A percentile compares a stretch with the other conserved stretches of the same genome.
Conservation (phyloP, 2,329 filamentous ascomycete species). For the Teratosphaeria gauchensis region DNA sequence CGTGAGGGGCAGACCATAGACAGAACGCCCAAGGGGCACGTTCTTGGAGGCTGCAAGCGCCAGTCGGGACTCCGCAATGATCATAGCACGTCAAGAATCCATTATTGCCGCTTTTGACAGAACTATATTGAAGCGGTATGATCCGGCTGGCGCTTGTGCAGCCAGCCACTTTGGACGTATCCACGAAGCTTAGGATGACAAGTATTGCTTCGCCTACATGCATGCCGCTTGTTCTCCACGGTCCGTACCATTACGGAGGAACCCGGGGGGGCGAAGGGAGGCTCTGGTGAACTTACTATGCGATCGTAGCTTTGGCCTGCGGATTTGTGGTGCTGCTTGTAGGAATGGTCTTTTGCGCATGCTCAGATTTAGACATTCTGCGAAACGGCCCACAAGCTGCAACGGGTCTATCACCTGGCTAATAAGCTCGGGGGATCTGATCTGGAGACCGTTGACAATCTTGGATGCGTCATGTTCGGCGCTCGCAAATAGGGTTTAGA, state of each 20-base stretch:
- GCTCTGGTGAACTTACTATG: not conserved
- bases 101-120: not conserved
- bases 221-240: not conserved
- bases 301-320: not conserved
- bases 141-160: not conserved
- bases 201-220: not conserved
- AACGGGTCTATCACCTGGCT: not conserved
- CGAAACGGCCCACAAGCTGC: not conserved
- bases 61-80: not conserved
- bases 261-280: not conserved
- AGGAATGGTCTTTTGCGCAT: not conserved
- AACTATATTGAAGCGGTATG: not conserved
- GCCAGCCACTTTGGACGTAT: not conserved
- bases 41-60: not conserved
- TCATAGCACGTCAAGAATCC: not conserved
- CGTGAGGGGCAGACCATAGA: too few relatives aligned
- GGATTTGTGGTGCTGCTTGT: not conserved
- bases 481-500: not conserved
- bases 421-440: not conserved
- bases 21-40: too few relatives aligned
- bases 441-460: not conserved
- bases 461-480: not conserved
- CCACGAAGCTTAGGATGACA: not conserved
- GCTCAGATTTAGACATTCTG: not conserved
- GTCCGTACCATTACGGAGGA: not conserved